phyloP scores from a whole-genome alignment of 805 yeast genomes.

The Yamadazyma sp. region DNA sequence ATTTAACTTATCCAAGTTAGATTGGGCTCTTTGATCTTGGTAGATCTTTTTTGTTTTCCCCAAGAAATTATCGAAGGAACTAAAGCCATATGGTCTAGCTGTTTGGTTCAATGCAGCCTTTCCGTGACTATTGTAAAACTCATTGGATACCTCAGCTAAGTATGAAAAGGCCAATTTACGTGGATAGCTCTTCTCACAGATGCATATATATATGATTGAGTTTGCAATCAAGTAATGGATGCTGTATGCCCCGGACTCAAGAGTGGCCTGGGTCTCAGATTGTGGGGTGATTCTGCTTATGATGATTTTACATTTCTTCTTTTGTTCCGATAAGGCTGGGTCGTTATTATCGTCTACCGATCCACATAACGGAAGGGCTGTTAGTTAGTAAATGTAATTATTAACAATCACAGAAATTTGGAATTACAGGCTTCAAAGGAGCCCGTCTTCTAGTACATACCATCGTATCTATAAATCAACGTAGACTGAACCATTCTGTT shows the following conservation, averaged over 20 bases:
- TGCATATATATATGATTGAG: conserved; percentile 72
- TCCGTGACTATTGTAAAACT: conserved; percentile 79
- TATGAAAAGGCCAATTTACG: conserved; percentile 87
- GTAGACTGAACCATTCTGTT: conserved; percentile 66
- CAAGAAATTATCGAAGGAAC: conserved; percentile 79
- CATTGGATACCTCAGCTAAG: conserved; percentile 75
- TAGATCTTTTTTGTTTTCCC: conserved; percentile 86
- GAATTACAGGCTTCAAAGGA: no score
- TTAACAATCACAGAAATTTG: background rate
- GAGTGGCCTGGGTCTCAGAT: conserved; percentile 81
- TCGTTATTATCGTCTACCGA: conserved; percentile 78
- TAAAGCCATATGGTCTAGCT: conserved; percentile 88
- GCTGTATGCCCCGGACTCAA: conserved; percentile 71
- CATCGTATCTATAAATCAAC: conserved; percentile 62
- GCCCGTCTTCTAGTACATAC: no score
- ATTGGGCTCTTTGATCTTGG: conserved; percentile 88
- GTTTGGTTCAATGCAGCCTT: conserved; percentile 57
- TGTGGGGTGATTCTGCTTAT: conserved; percentile 72
- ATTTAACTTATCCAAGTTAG: conserved; percentile 81
- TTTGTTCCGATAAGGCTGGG: conserved; percentile 65
- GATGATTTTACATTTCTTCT: conserved; percentile 78
- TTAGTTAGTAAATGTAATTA: conserved; percentile 15
- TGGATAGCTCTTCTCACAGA: conserved; percentile 79
- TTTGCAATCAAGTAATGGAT: conserved; percentile 71
- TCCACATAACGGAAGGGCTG: conserved; percentile 86